Conservation (phyloP, 140 eudicot species). For the Senecio squalidus region DNA sequence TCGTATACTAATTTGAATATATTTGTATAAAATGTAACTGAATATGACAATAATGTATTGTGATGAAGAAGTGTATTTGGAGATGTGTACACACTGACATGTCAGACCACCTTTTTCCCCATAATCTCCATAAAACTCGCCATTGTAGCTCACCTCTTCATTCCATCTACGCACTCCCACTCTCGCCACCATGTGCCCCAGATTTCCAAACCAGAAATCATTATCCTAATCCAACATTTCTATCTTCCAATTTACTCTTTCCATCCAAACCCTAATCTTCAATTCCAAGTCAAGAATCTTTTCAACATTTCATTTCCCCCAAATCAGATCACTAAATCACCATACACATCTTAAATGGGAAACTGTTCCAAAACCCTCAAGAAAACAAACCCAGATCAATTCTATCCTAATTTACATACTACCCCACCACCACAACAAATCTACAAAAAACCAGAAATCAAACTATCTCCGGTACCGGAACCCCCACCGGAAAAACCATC, state of each 20-base stretch:
- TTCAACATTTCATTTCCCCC: no score
- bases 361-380: slow-evolving; percentile 42
- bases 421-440: slow-evolving; percentile 13
- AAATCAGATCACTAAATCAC: background rate
- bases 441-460: slow-evolving; percentile 16
- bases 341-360: slow-evolving; percentile 35
- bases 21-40: no score
- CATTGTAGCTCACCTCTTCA: no score
- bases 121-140: no score
- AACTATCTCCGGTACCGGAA: slow-evolving; percentile 3
- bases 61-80: background rate
- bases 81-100: slow-evolving; percentile 28
- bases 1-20: no score
- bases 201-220: no score
- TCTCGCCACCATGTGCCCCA: slow-evolving; percentile 19
- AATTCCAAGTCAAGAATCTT: no score
- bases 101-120: slow-evolving; percentile 15
- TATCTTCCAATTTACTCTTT: no score
- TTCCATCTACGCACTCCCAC: background rate
- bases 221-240: no score
- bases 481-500: slow-evolving; percentile 14
- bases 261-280: no score
- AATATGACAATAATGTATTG: background rate
- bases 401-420: background rate
- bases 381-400: slow-evolving; percentile 31